Evolutionary conservation across 1,284 basidiomycete species (phyloP).

Genomic region (Singerocomus inundabilis): DNA sequence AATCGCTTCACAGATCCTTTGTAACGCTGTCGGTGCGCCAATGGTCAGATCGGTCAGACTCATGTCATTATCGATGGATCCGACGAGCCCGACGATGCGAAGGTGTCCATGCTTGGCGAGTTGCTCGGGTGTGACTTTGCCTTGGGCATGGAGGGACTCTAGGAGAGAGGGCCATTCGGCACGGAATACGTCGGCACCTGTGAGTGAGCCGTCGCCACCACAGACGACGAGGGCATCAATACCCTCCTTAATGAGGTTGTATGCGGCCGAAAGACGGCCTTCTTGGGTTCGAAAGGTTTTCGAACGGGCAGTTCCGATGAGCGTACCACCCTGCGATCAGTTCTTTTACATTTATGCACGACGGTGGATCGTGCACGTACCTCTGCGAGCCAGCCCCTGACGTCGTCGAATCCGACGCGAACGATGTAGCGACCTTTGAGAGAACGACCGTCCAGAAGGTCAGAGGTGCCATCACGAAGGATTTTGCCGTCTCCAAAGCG

Average conservation of each 20-base stretch:
- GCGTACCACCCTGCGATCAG: conserved; percentile 78
- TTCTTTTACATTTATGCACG: background rate
- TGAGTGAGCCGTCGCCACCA: conserved; percentile 95
- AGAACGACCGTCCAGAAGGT: conserved; percentile 58
- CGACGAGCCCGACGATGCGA: conserved; percentile 95
- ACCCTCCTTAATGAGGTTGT: conserved; percentile 92
- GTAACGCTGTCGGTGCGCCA: conserved; percentile 92
- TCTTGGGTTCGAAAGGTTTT: conserved; percentile 84
- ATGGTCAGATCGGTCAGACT: conserved; percentile 97
- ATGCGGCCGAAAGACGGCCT: conserved; percentile 83
- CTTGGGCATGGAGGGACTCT: conserved; percentile 60
- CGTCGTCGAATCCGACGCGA: conserved; percentile 97
- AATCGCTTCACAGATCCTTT: conserved; percentile 96
- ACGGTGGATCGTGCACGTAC: conserved; percentile 39
- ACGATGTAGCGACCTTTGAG: conserved; percentile 94
- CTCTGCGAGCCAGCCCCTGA: conserved; percentile 91
- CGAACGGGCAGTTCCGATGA: conserved; percentile 95
- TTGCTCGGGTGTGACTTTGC: conserved; percentile 79
- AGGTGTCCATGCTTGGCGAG: conserved; percentile 74
- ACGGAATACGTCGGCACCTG: conserved; percentile 92
- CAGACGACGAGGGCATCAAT: conserved; percentile 97
- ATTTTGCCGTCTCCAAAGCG: conserved; percentile 91
- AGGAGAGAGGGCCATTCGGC: conserved; percentile 92
- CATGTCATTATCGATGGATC: conserved; percentile 99
- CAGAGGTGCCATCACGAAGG: conserved; percentile 88